These are phyloP conservation scores for Kluyveromyces lactis DNA, from an alignment of 805 yeast genomes.

Conservation along the genomic window DNA sequence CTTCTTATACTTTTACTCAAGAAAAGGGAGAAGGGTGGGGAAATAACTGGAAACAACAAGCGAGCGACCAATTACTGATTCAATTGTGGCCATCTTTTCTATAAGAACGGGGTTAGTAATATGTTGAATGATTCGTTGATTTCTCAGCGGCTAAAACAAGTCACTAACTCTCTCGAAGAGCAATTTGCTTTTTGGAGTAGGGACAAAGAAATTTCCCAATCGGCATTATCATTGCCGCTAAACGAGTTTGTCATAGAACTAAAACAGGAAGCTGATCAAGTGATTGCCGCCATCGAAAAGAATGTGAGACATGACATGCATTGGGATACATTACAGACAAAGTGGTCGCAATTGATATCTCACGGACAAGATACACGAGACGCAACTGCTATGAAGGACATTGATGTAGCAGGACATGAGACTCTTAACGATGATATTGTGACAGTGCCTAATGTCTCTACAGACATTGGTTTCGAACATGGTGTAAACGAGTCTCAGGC, in stretches of 20 bases:
- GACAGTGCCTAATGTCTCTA: not conserved
- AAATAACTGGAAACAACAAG: conserved; percentile 7
- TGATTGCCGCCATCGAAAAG: not conserved
- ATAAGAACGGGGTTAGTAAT: too few species aligned
- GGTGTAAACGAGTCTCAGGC: too few species aligned
- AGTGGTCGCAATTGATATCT: not conserved
- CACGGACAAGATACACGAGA: not conserved
- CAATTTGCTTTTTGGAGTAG: conserved; percentile 3
- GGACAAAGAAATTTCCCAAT: not conserved
- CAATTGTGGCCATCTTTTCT: conserved; percentile 59
- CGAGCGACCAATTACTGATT: conserved; percentile 33
- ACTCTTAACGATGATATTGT: not conserved
- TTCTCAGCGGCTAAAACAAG: conserved; percentile 1
- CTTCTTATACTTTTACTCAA: too few species aligned
- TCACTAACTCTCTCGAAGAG: not conserved
- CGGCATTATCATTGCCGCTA: conserved; percentile 1
- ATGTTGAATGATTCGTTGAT: conserved; percentile 2
- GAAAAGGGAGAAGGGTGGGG: too few species aligned
- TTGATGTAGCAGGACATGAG: too few species aligned
- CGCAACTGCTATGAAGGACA: not conserved
- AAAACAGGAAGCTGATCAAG: conserved; percentile 3
- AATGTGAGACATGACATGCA: not conserved
- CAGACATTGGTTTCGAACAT: too few species aligned
- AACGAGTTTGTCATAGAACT: not conserved
- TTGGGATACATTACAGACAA: not conserved